Percentiles rank a stretch among this genome's conserved stretches.
phyloP scores from a whole-genome alignment of 768 basidiomycete genomes.

The Lyophyllum shimeji region DNA sequence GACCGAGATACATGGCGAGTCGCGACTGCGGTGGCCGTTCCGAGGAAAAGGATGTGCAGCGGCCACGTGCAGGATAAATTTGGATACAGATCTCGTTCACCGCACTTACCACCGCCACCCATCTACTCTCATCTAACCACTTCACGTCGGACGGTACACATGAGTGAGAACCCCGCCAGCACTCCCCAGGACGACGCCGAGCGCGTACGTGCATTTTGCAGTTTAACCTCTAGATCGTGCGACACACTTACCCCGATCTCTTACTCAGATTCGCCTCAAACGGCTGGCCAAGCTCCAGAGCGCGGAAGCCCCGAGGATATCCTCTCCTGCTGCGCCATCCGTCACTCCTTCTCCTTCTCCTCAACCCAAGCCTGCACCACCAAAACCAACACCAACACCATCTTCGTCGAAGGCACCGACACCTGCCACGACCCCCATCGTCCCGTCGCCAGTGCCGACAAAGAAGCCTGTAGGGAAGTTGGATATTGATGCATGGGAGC shows the following conservation, averaged over 20 bases:
- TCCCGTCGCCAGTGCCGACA: conserved; percentile 30
- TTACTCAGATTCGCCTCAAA: conserved; percentile 81
- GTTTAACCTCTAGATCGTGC: not conserved
- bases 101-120: not conserved
- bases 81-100: not conserved
- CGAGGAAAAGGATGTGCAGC: not conserved
- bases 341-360: conserved; percentile 26
- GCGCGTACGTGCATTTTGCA: conserved; percentile 47
- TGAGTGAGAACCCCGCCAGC: conserved; percentile 37
- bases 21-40: not conserved
- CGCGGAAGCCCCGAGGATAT: conserved; percentile 25
- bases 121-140: conserved; percentile 7
- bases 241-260: not conserved
- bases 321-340: conserved; percentile 38
- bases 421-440: conserved; percentile 23
- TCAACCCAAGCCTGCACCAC: conserved; percentile 26
- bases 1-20: conserved; percentile 16
- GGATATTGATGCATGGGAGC: conserved; percentile 68
- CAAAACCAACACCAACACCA: conserved; percentile 37
- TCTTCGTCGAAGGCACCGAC: conserved; percentile 28
- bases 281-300: conserved; percentile 82
- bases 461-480: conserved; percentile 53
- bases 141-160: conserved; percentile 14
- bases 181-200: conserved; percentile 80
- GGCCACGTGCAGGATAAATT: conserved; percentile 13